Percentiles rank a stretch among this genome's conserved stretches.
These are phyloP conservation scores for Claviceps sp. DNA, from an alignment of 2,329 filamentous ascomycete species.

Conservation along the genomic window DNA sequence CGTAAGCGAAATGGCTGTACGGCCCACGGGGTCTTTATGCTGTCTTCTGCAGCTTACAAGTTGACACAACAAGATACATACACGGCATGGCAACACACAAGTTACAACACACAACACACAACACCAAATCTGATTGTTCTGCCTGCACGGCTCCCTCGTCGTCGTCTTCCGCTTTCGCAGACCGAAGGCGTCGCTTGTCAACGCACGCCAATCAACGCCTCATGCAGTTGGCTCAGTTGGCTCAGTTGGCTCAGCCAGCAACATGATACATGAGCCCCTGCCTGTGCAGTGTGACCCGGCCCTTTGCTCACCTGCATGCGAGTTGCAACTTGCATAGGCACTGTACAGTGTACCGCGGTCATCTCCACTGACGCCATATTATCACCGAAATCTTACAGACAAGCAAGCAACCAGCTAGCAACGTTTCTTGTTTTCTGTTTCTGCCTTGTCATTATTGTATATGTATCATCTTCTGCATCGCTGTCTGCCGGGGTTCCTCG, in stretches of 20 bases:
- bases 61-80: no score
- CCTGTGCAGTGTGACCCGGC: conserved; percentile 18
- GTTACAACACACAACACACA: no score
- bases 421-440: background rate
- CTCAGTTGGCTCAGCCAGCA: conserved; percentile 10
- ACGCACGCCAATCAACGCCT: background rate
- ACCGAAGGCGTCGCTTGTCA: background rate
- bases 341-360: conserved; percentile 7
- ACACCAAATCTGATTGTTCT: no score
- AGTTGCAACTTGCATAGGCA: background rate
- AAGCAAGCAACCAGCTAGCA: background rate
- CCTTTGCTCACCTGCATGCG: background rate
- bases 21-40: no score
- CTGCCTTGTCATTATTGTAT: conserved; percentile 17
- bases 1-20: no score
- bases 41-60: no score
- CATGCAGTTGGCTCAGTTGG: conserved; percentile 4
- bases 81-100: no score
- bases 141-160: background rate
- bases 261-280: conserved; percentile 22
- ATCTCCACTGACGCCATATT: conserved; percentile 6
- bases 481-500: background rate
- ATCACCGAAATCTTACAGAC: conserved; percentile 1
- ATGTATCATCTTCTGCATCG: conserved; percentile 11
- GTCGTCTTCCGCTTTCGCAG: background rate